Evolutionary conservation across 805 yeast genomes (phyloP).

Genomic region (Saccharomycopsis fibuligera): DNA sequence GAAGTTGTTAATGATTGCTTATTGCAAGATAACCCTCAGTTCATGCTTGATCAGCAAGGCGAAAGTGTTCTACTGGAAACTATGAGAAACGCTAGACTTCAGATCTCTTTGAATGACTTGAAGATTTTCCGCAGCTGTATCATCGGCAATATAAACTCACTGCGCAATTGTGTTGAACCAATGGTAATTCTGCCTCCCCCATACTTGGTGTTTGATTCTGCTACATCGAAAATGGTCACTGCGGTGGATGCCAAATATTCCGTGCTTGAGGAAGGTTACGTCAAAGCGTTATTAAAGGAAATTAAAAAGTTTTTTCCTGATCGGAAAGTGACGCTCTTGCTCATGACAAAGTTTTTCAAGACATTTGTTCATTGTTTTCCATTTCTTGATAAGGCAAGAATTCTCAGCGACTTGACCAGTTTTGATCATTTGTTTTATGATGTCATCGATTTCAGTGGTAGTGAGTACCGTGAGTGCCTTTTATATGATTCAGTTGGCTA

Average conservation of each 20-base stretch:
- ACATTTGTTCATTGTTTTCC: constrained; percentile 10
- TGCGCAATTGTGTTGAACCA: constrained; percentile 12
- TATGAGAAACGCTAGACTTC: too few relatives aligned
- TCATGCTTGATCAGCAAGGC: neutral
- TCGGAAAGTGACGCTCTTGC: constrained; percentile 8
- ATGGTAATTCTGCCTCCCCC: constrained; percentile 1
- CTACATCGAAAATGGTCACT: neutral
- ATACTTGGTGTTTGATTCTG: constrained; percentile 5
- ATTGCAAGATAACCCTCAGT: neutral
- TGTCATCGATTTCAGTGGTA: neutral
- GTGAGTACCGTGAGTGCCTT: neutral
- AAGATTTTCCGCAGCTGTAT: constrained; percentile 3
- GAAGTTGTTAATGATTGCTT: neutral
- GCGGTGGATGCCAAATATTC: neutral
- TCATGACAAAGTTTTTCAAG: constrained; percentile 17
- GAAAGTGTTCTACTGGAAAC: neutral
- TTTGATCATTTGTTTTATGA: constrained; percentile 1
- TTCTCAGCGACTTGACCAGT: constrained; percentile 1
- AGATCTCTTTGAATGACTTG: too few relatives aligned
- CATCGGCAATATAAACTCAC: constrained; percentile 1
- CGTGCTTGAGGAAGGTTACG: neutral
- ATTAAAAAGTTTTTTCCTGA: constrained; percentile 9
- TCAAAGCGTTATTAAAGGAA: constrained; percentile 4
- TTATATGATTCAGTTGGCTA: constrained; percentile 4
- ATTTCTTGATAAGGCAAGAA: constrained; percentile 9